Conservation (phyloP, 1,139 yeast species). For the Blastobotrys capitulatus region DNA sequence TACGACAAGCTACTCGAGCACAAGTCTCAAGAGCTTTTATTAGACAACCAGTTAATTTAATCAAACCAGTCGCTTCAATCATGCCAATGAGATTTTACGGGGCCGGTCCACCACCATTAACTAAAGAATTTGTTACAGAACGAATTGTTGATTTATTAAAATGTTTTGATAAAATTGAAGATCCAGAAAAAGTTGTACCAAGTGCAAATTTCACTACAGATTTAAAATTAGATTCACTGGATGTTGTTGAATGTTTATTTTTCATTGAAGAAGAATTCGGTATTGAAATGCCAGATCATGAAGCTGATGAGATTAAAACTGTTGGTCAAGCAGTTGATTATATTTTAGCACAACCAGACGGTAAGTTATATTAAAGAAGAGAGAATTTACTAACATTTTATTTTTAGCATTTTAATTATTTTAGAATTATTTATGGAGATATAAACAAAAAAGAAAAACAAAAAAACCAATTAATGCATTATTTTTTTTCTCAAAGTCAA, state of each 20-base stretch:
- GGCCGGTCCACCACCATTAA: conserved; percentile 35
- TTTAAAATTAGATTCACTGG: conserved; percentile 81
- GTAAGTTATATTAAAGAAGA: conserved; percentile 16
- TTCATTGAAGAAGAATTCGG: conserved; percentile 69
- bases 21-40: neutral
- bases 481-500: too few species aligned
- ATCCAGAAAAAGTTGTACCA: conserved; percentile 39
- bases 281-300: conserved; percentile 78
- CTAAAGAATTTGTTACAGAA: conserved; percentile 48
- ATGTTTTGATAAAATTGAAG: conserved; percentile 77
- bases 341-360: conserved; percentile 69
- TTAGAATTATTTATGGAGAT: neutral
- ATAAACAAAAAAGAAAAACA: neutral
- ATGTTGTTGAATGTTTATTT: conserved; percentile 84
- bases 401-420: conserved; percentile 3
- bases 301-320: conserved; percentile 80
- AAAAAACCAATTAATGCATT: neutral
- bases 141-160: conserved; percentile 73
- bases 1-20: conserved; percentile 4
- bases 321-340: conserved; percentile 82
- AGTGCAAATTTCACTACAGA: conserved; percentile 63
- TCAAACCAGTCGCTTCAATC: neutral
- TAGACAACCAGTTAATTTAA: neutral
- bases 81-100: conserved; percentile 25
- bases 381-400: neutral